Evolutionary conservation across 1,284 basidiomycete genomes (phyloP).

Genomic region (Calocybe gambosa): DNA sequence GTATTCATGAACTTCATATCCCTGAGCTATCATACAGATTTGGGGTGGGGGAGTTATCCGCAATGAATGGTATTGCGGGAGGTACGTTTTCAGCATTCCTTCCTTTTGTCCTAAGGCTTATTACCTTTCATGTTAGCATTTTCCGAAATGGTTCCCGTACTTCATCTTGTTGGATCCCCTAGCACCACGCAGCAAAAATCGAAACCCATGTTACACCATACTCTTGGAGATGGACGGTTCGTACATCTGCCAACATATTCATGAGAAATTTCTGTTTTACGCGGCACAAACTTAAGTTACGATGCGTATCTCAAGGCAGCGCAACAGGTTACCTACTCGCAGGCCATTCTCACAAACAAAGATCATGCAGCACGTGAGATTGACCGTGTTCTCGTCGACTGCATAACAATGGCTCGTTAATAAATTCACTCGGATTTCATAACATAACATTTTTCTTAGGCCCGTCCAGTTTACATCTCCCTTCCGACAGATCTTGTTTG

Average conservation of each 20-base stretch:
- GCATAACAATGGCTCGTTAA: slow-evolving; percentile 51
- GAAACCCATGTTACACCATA: slow-evolving; percentile 76
- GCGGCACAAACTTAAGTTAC: slow-evolving; percentile 34
- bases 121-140: slow-evolving; percentile 37
- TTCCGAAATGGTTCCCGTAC: slow-evolving; percentile 87
- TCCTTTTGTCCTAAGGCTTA: background rate
- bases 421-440: background rate
- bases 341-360: slow-evolving; percentile 53
- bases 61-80: slow-evolving; percentile 61
- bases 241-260: slow-evolving; percentile 19
- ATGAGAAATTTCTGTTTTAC: background rate
- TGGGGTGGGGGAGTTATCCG: slow-evolving; percentile 18
- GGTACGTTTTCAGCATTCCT: slow-evolving; percentile 27
- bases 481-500: slow-evolving; percentile 84
- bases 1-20: background rate
- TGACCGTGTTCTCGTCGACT: slow-evolving; percentile 74
- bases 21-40: slow-evolving; percentile 7
- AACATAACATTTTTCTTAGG: slow-evolving; percentile 32
- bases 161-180: slow-evolving; percentile 89
- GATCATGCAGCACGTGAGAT: slow-evolving; percentile 63
- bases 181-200: slow-evolving; percentile 66
- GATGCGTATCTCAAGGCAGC: slow-evolving; percentile 78
- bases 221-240: slow-evolving; percentile 75
- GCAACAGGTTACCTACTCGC: slow-evolving; percentile 69
- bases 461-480: slow-evolving; percentile 83